Percentiles rank a stretch among this genome's conserved stretches.
Conservation (phyloP, 768 basidiomycete species). For the Floccularia luteovirens region DNA sequence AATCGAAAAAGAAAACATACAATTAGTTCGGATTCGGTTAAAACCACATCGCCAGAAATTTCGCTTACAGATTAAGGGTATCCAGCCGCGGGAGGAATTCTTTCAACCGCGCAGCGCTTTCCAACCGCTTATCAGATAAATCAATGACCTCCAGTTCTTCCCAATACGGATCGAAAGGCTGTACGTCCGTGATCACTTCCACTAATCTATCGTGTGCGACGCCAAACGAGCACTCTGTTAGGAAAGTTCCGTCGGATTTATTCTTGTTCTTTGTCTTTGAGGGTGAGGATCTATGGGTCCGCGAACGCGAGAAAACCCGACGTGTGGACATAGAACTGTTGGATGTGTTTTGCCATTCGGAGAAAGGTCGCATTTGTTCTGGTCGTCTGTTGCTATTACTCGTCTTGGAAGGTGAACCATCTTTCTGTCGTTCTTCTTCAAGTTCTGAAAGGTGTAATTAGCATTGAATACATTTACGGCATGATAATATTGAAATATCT, state of each 20-base stretch:
- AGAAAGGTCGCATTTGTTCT: slow-evolving; percentile 41
- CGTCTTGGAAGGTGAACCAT: slow-evolving; percentile 49
- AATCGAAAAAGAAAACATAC: slow-evolving; percentile 8
- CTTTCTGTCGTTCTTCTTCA: slow-evolving; percentile 30
- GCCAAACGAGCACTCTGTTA: slow-evolving; percentile 96
- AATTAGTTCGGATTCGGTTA: too few relatives aligned
- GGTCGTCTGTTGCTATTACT: slow-evolving; percentile 35
- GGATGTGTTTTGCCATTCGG: slow-evolving; percentile 25
- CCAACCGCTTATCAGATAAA: slow-evolving; percentile 62
- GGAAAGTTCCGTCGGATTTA: slow-evolving; percentile 44
- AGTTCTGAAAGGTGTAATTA: too few relatives aligned
- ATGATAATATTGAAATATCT: slow-evolving; percentile 14
- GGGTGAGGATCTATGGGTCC: slow-evolving; percentile 25
- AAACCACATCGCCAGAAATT: slow-evolving; percentile 1
- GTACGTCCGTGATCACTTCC: slow-evolving; percentile 87
- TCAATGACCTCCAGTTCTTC: slow-evolving; percentile 72
- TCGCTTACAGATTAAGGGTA: slow-evolving; percentile 60
- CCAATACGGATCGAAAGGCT: slow-evolving; percentile 95
- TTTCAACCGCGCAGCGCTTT: slow-evolving; percentile 76
- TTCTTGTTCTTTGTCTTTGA: slow-evolving; percentile 17
- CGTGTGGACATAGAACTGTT: slow-evolving; percentile 22
- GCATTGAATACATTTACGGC: too few relatives aligned
- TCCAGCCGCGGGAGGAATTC: slow-evolving; percentile 87
- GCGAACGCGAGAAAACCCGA: slow-evolving; percentile 37
- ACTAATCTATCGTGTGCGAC: slow-evolving; percentile 90